Percentiles rank a stretch among this genome's conserved stretches.
phyloP scores from a whole-genome alignment of 1,284 basidiomycete species.

The Ceratorhiza oryzae-sativae region DNA sequence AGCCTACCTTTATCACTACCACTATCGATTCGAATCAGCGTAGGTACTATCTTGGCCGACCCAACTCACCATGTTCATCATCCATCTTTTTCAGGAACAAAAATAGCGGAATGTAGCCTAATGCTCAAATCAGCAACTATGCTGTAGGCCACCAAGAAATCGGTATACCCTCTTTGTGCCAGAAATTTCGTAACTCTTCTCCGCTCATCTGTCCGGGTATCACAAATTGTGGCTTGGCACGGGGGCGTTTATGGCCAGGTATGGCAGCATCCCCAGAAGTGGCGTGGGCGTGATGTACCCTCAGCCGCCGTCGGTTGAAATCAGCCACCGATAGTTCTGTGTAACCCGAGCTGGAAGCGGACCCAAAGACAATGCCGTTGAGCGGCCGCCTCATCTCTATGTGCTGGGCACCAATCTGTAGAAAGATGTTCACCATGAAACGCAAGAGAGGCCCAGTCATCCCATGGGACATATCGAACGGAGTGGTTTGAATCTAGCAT shows the following conservation, averaged over 20 bases:
- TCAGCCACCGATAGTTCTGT: neutral
- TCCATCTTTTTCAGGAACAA: neutral
- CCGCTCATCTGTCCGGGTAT: neutral
- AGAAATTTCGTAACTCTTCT: neutral
- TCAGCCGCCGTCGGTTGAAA: neutral
- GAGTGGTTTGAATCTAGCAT: neutral
- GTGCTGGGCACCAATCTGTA: no score
- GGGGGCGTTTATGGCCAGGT: neutral
- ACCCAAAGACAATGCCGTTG: neutral
- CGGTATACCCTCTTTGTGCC: neutral
- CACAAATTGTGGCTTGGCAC: neutral
- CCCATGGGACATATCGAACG: neutral
- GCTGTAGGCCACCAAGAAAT: no score
- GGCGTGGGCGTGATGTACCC: neutral
- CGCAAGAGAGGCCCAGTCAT: neutral
- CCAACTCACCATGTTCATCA: conserved; percentile 5
- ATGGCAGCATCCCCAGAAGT: neutral
- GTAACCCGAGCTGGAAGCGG: neutral
- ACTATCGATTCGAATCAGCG: neutral
- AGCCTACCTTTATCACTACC: neutral
- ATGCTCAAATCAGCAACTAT: no score
- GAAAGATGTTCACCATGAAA: neutral
- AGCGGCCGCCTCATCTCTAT: neutral
- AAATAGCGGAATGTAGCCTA: neutral
- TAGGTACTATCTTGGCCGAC: no score